Percentiles rank a stretch among this genome's conserved stretches.
Conservation (phyloP, 2,329 filamentous ascomycete species). For the Fusarium hostae region DNA sequence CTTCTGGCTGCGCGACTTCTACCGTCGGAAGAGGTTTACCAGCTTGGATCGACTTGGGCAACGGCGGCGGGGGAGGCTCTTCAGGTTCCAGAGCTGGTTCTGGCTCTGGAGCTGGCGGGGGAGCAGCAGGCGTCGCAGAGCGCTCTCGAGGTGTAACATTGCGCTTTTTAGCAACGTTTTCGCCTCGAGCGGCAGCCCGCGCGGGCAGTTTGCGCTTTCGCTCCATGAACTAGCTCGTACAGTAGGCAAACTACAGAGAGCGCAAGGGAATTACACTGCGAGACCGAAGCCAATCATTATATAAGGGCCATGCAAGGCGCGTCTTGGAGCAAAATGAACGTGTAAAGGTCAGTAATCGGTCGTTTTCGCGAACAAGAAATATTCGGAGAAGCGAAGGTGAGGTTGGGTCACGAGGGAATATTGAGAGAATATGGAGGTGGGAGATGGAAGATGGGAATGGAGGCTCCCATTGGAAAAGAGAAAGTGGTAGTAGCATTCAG, state of each 20-base stretch:
- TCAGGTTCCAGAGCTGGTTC: conserved; percentile 43
- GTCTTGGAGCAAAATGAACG: conserved; percentile 30
- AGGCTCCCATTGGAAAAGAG: conserved; percentile 30
- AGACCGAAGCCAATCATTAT: conserved; percentile 46
- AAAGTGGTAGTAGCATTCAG: conserved; percentile 24
- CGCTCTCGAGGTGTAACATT: conserved; percentile 65
- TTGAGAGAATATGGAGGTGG: conserved; percentile 28
- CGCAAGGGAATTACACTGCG: conserved; percentile 35
- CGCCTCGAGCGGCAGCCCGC: conserved; percentile 69
- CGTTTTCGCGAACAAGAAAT: background rate
- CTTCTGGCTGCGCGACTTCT: conserved; percentile 71
- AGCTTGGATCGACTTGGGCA: conserved; percentile 72
- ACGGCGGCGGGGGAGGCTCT: conserved; percentile 51
- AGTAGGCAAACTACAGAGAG: conserved; percentile 19
- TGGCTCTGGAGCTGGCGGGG: conserved; percentile 47
- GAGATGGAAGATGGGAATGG: conserved; percentile 33
- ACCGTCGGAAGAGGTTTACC: conserved; percentile 78
- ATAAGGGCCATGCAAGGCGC: conserved; percentile 47
- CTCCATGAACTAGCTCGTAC: conserved; percentile 61
- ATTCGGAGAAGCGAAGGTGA: conserved; percentile 3
- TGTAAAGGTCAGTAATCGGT: conserved; percentile 13
- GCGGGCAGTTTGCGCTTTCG: conserved; percentile 73
- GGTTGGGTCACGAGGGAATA: conserved; percentile 15
- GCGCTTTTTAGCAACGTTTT: conserved; percentile 69
- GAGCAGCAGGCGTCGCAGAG: conserved; percentile 59